Conservation (phyloP, 257 asterid species). For the Nyctanthes arbortristis region DNA sequence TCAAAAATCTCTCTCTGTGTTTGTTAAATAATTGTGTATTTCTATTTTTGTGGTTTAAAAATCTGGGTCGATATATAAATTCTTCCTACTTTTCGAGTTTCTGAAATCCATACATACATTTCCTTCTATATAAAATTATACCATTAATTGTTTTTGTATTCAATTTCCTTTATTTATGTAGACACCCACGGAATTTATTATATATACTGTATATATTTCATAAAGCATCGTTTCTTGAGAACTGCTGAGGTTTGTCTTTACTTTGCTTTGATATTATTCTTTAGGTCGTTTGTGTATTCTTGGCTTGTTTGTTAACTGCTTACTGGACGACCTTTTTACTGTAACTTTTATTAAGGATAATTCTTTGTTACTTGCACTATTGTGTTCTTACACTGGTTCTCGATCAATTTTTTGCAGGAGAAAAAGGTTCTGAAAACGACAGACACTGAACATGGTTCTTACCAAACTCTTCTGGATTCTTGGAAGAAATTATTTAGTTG, state of each 20-base stretch:
- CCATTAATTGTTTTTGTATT: conserved; percentile 28
- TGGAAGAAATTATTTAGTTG: conserved; percentile 17
- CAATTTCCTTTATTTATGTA: conserved; percentile 29
- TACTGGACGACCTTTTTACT: conserved; percentile 25
- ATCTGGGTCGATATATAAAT: conserved; percentile 20
- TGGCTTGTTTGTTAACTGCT: conserved; percentile 31
- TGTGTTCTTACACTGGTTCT: conserved; percentile 32
- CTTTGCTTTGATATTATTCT: conserved; percentile 31
- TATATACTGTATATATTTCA: not conserved
- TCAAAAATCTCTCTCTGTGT: conserved; percentile 37
- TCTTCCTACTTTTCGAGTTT: conserved; percentile 18
- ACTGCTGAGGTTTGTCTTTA: conserved; percentile 42
- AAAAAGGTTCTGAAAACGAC: conserved; percentile 66
- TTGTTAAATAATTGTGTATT: conserved; percentile 15
- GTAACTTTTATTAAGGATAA: conserved; percentile 22
- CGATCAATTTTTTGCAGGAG: conserved; percentile 59
- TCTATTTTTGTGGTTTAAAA: conserved; percentile 13
- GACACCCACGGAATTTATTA: conserved; percentile 11
- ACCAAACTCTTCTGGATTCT: conserved; percentile 34
- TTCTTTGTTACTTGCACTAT: conserved; percentile 16
- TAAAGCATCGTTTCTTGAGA: conserved; percentile 30
- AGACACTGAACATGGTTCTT: conserved; percentile 64
- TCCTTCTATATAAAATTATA: conserved; percentile 27
- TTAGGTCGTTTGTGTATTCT: conserved; percentile 1
- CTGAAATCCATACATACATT: conserved; percentile 18